Evolutionary conservation across 495 filamentous ascomycete genomes (phyloP).

Genomic region (Achaetomiella virescens): DNA sequence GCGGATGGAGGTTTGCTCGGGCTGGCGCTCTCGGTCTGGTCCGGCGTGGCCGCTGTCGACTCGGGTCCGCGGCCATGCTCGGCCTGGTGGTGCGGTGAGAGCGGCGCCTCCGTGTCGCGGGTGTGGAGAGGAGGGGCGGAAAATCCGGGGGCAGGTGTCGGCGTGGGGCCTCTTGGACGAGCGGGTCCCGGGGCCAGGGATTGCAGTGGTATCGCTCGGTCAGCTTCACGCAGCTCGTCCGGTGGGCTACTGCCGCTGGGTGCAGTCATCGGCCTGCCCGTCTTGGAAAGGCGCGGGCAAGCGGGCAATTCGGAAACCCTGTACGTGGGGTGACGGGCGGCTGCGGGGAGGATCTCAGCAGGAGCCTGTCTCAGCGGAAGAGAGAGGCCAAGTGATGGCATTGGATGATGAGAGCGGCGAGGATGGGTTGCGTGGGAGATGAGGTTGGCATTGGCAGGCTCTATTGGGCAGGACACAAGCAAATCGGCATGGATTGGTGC

Average conservation of each 20-base stretch:
- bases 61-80: slow-evolving; percentile 19
- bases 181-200: slow-evolving; percentile 9
- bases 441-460: background rate
- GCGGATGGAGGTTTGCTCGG: slow-evolving; percentile 12
- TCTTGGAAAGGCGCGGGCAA: background rate
- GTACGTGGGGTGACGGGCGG: background rate
- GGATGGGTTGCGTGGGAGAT: background rate
- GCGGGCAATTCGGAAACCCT: background rate
- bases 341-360: background rate
- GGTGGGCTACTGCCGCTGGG: background rate
- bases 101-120: background rate
- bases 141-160: slow-evolving; percentile 6
- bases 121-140: slow-evolving; percentile 3
- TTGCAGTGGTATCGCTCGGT: slow-evolving; percentile 8
- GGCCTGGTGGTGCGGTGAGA: background rate
- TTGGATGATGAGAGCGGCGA: background rate
- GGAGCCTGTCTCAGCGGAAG: too few relatives aligned
- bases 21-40: slow-evolving; percentile 12
- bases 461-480: too few relatives aligned
- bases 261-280: slow-evolving; percentile 9
- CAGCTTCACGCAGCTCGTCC: background rate
- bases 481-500: too few relatives aligned
- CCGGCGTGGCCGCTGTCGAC: slow-evolving; percentile 3
- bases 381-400: too few relatives aligned
- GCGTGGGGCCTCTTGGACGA: slow-evolving; percentile 8